Evolutionary conservation across 352 stramenopile species (phyloP).

Genomic region (Globisporangium solare): DNA sequence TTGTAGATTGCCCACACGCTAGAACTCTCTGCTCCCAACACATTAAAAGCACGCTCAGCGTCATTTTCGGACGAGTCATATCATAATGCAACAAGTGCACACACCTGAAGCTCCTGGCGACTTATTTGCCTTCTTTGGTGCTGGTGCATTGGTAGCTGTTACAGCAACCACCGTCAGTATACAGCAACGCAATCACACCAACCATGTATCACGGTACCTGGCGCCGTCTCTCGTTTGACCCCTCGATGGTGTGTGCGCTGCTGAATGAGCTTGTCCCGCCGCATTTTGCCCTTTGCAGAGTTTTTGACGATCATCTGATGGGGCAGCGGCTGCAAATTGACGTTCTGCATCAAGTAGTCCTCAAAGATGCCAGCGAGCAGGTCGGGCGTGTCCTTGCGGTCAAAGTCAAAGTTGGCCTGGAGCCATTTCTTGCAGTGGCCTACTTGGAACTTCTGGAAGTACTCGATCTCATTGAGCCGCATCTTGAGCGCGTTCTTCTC

Average conservation of each 20-base stretch:
- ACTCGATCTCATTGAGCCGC: constrained; percentile 40
- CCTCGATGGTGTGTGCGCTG: constrained; percentile 19
- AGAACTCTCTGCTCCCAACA: neutral
- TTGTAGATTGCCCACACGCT: constrained; percentile 14
- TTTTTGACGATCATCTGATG: constrained; percentile 57
- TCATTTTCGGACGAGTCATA: neutral
- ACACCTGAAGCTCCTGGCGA: constrained; percentile 5
- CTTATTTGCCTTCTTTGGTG: constrained; percentile 10
- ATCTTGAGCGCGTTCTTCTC: constrained; percentile 48
- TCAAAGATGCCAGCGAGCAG: constrained; percentile 46
- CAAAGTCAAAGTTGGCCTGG: constrained; percentile 47
- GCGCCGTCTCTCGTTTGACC: constrained; percentile 17
- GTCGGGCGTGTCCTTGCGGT: constrained; percentile 45
- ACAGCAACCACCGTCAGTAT: neutral
- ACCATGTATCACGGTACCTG: constrained; percentile 5
- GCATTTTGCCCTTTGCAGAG: constrained; percentile 24
- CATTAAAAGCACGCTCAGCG: neutral
- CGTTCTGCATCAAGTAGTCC: constrained; percentile 48
- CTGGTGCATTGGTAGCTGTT: constrained; percentile 7
- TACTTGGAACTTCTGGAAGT: constrained; percentile 31
- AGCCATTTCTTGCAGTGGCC: constrained; percentile 50
- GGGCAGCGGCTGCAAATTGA: constrained; percentile 33
- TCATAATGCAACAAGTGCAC: neutral
- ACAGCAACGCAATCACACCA: neutral
- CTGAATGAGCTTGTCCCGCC: constrained; percentile 29